Percentiles rank a stretch among this genome's conserved stretches.
phyloP scores from a whole-genome alignment of 306 rosid genomes.

The Pyrus communis region DNA sequence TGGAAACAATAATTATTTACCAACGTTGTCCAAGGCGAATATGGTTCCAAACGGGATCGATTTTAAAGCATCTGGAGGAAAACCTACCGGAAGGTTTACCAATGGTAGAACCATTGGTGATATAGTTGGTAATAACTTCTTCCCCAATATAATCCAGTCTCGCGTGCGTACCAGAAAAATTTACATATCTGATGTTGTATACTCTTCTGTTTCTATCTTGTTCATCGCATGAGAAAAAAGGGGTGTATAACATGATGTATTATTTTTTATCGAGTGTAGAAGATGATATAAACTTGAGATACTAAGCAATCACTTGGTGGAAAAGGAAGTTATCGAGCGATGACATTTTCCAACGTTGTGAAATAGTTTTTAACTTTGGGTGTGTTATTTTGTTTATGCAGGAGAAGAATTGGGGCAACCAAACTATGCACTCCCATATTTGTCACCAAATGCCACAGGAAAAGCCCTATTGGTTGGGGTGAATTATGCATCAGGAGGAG shows the following conservation, averaged over 20 bases:
- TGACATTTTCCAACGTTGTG: neutral
- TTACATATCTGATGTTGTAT: no score
- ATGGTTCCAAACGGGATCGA: constrained; percentile 81
- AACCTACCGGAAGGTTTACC: constrained; percentile 84
- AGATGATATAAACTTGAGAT: neutral
- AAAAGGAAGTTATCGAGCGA: no score
- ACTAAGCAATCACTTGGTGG: no score
- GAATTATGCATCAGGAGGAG: constrained; percentile 96
- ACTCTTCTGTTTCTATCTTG: no score
- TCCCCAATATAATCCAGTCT: neutral
- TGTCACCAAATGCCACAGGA: constrained; percentile 75
- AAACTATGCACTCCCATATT: constrained; percentile 63
- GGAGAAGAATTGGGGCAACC: constrained; percentile 85
- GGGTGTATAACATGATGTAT: neutral
- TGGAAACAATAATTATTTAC: constrained; percentile 74
- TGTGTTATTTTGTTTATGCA: constrained; percentile 6
- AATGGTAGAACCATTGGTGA: constrained; percentile 96
- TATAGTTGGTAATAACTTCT: constrained; percentile 45
- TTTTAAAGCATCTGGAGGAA: constrained; percentile 64
- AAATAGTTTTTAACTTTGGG: neutral
- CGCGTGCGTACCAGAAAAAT: no score
- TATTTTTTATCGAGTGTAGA: neutral
- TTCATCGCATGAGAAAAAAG: neutral
- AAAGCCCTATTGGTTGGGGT: constrained; percentile 61
- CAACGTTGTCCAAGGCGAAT: constrained; percentile 80